Conservation (phyloP, 2,329 filamentous ascomycete genomes). For the Pseudophaeomoniella oleicola region DNA sequence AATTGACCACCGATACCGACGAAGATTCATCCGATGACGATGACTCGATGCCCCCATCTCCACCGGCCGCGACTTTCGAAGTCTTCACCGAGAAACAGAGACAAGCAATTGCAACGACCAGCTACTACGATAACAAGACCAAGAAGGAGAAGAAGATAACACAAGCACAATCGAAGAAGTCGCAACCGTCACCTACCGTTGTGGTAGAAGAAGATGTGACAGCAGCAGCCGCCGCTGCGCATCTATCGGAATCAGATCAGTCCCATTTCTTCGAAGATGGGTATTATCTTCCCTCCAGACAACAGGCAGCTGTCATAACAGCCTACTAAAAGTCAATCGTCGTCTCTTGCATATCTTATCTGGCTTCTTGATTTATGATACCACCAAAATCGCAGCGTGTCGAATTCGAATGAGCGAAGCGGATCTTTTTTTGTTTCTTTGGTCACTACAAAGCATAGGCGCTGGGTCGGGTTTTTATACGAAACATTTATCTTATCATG, state of each 20-base stretch:
- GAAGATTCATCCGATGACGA: constrained; percentile 53
- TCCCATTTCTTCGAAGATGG: constrained; percentile 30
- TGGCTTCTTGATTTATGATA: too few relatives aligned
- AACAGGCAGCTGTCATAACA: constrained; percentile 30
- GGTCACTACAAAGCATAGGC: too few relatives aligned
- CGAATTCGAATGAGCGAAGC: too few relatives aligned
- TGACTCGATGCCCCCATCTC: constrained; percentile 57
- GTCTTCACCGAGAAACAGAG: constrained; percentile 46
- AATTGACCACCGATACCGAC: constrained; percentile 56
- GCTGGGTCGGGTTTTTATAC: too few relatives aligned
- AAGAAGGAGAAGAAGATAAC: constrained; percentile 8
- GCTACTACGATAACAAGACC: constrained; percentile 21
- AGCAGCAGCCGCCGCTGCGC: constrained; percentile 7
- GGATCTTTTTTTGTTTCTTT: too few relatives aligned
- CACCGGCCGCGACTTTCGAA: constrained; percentile 42
- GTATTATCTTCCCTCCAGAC: constrained; percentile 31
- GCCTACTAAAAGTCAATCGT: constrained; percentile 34
- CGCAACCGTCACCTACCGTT: constrained; percentile 10
- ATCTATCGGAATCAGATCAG: constrained; percentile 20
- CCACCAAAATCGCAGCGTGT: too few relatives aligned
- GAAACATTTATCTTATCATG: too few relatives aligned
- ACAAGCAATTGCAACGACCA: constrained; percentile 25
- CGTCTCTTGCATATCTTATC: too few relatives aligned
- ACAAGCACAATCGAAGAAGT: constrained; percentile 10
- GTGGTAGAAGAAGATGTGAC: too few relatives aligned